These are phyloP conservation scores for Colletotrichum horii DNA, from an alignment of 2,329 filamentous ascomycete genomes.

Conservation along the genomic window DNA sequence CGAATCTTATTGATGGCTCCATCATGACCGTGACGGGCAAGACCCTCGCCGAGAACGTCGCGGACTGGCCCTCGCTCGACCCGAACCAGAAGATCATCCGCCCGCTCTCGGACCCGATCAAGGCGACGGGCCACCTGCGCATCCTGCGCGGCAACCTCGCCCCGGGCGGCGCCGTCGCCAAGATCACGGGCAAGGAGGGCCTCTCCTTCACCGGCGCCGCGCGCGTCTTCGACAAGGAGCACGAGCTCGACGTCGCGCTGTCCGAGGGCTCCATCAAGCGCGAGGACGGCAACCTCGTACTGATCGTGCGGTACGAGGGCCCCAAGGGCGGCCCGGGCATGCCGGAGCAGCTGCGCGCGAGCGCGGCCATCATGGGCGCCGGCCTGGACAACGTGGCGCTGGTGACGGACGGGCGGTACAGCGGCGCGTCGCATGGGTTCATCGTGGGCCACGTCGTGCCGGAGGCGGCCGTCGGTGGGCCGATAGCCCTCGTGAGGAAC, in stretches of 20 bases:
- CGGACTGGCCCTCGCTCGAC: conserved; percentile 75
- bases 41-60: conserved; percentile 82
- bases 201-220: conserved; percentile 81
- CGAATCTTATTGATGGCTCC: conserved; percentile 75
- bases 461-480: conserved; percentile 87
- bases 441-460: conserved; percentile 94
- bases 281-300: conserved; percentile 76
- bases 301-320: conserved; percentile 92
- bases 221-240: conserved; percentile 86
- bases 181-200: conserved; percentile 96
- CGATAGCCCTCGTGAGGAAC: conserved; percentile 81
- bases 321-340: conserved; percentile 94
- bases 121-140: conserved; percentile 84
- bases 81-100: conserved; percentile 85
- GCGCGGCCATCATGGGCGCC: conserved; percentile 91
- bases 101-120: conserved; percentile 75
- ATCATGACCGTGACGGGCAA: conserved; percentile 85
- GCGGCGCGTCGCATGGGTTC: conserved; percentile 87
- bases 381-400: conserved; percentile 86
- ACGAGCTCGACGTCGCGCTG: conserved; percentile 77
- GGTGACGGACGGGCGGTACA: conserved; percentile 91
- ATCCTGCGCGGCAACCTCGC: conserved; percentile 88
- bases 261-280: conserved; percentile 65
- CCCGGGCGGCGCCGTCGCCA: conserved; percentile 88
- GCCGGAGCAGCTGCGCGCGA: conserved; percentile 92